A percentile compares a stretch with the other conserved stretches of the same genome.
Evolutionary conservation across 129 eudicot species (phyloP).

Genomic region (Arctium lappa): DNA sequence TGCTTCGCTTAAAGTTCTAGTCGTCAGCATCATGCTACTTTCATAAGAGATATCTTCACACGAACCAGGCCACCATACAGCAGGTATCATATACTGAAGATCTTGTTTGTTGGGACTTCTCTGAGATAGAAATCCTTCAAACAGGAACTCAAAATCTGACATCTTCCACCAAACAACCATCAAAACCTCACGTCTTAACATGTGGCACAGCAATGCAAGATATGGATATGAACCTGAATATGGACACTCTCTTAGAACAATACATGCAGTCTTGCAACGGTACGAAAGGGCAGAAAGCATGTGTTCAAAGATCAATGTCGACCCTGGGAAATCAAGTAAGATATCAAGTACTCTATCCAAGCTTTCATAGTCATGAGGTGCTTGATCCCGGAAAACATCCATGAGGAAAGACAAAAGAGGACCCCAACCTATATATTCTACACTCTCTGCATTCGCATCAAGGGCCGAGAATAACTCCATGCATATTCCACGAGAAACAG

Average conservation of each 20-base stretch:
- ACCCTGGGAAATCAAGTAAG: constrained; percentile 60
- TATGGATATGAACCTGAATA: constrained; percentile 89
- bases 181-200: constrained; percentile 75
- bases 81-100: constrained; percentile 83
- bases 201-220: constrained; percentile 81
- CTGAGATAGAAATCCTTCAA: constrained; percentile 88
- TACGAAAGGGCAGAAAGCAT: constrained; percentile 68
- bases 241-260: constrained; percentile 82
- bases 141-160: constrained; percentile 70
- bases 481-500: constrained; percentile 79
- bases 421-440: constrained; percentile 83
- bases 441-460: constrained; percentile 45
- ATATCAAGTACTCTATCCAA: constrained; percentile 85
- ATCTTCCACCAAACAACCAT: constrained; percentile 95
- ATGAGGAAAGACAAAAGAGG: constrained; percentile 71
- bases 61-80: constrained; percentile 99
- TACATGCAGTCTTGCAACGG: constrained; percentile 68
- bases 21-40: constrained; percentile 85
- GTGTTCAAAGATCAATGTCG: constrained; percentile 56
- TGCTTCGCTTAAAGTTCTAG: constrained; percentile 77
- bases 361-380: constrained; percentile 81
- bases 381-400: constrained; percentile 60
- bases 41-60: constrained; percentile 80
- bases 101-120: constrained; percentile 88
- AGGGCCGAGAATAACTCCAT: constrained; percentile 61